Percentiles rank a stretch among this genome's conserved stretches.
Conservation (phyloP, 2,329 filamentous ascomycete genomes). For the Fusarium napiforme region DNA sequence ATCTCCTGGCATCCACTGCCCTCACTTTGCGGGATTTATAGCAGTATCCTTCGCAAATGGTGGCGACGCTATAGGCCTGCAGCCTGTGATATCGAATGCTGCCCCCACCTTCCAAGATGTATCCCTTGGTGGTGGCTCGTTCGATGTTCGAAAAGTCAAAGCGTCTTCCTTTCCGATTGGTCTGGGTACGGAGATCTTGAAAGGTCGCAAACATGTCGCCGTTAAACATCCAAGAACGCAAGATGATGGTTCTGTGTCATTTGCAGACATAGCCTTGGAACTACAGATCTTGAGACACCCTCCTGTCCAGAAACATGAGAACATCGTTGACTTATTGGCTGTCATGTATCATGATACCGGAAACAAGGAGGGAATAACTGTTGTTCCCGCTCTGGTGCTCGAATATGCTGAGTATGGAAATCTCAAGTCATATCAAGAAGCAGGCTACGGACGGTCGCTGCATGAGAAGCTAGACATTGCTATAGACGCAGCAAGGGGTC, state of each 20-base stretch:
- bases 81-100: slow-evolving; percentile 1
- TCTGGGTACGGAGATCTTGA: not conserved
- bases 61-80: not conserved
- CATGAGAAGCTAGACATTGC: not conserved
- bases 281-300: slow-evolving; percentile 1
- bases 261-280: not conserved
- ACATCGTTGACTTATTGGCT: not conserved
- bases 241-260: not conserved
- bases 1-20: not conserved
- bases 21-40: slow-evolving; percentile 11
- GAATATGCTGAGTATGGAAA: slow-evolving; percentile 1
- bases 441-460: not conserved
- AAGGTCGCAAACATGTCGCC: not conserved
- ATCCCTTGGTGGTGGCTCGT: slow-evolving; percentile 1
- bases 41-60: not conserved
- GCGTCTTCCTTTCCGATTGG: not conserved
- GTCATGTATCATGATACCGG: slow-evolving; percentile 4
- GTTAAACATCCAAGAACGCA: slow-evolving; percentile 2
- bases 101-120: not conserved
- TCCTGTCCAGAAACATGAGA: not conserved
- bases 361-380: not conserved
- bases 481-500: not conserved
- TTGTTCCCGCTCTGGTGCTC: not conserved
- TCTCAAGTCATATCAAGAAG: slow-evolving; percentile 8
- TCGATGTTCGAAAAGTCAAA: slow-evolving; percentile 7